These are phyloP conservation scores for Scheffersomyces ergatensis DNA, from an alignment of 805 yeast species.

Conservation along the genomic window DNA sequence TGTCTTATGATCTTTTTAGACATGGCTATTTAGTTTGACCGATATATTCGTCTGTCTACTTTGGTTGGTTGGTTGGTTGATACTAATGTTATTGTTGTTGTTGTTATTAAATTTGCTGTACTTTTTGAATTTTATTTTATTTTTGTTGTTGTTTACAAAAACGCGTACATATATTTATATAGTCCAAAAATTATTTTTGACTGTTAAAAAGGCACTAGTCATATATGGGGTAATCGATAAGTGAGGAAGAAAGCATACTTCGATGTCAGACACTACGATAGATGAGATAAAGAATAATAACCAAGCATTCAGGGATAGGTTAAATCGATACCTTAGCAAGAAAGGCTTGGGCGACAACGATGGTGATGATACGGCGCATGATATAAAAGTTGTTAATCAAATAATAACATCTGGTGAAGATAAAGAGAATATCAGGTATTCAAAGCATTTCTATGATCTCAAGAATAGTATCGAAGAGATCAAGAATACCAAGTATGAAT, in stretches of 20 bases:
- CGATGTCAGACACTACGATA: slow-evolving; percentile 6
- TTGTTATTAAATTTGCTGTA: background rate
- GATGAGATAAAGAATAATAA: slow-evolving; percentile 6
- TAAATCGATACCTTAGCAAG: slow-evolving; percentile 6
- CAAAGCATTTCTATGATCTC: slow-evolving; percentile 15
- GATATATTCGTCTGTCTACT: no score
- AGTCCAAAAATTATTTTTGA: no score
- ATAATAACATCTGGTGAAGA: slow-evolving; percentile 6
- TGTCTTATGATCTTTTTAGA: slow-evolving; percentile 16
- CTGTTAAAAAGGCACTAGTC: no score
- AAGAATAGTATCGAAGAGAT: slow-evolving; percentile 20
- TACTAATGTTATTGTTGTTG: background rate
- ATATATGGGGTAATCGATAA: no score
- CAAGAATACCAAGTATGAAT: slow-evolving; percentile 15
- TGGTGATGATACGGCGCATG: slow-evolving; percentile 1
- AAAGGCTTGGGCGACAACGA: background rate
- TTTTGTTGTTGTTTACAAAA: background rate
- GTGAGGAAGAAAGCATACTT: no score
- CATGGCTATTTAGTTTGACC: background rate
- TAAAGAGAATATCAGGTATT: background rate
- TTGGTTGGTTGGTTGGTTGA: slow-evolving; percentile 1
- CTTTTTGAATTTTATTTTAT: no score
- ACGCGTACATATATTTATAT: background rate
- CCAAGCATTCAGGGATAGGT: slow-evolving; percentile 6
- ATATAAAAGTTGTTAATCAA: slow-evolving; percentile 5